Evolutionary conservation across 163 green algal genomes (phyloP).

Genomic region (Picocystis sp.): DNA sequence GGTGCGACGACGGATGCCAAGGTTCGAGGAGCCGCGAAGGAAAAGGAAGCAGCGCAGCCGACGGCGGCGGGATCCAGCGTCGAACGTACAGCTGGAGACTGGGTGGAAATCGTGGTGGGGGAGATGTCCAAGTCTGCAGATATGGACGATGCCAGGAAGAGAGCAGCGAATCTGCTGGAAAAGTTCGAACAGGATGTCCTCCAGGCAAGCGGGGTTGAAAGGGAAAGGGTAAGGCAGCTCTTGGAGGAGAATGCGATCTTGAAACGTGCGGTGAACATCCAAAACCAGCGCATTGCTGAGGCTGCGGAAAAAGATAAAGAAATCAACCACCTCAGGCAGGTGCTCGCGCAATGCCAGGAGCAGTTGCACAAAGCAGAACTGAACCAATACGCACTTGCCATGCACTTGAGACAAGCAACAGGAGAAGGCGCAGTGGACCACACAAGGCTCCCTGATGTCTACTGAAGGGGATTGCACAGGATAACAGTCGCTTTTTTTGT

Average conservation of each 20-base stretch:
- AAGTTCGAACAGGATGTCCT: slow-evolving; percentile 51
- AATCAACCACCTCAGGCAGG: slow-evolving; percentile 28
- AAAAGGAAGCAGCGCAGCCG: background rate
- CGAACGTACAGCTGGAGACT: slow-evolving; percentile 41
- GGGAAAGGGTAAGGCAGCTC: slow-evolving; percentile 17
- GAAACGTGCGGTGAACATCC: slow-evolving; percentile 66
- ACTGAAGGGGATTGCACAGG: no score
- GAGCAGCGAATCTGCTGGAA: slow-evolving; percentile 45
- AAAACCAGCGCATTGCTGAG: slow-evolving; percentile 38
- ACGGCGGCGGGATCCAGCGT: background rate
- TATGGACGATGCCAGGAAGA: slow-evolving; percentile 46
- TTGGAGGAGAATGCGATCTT: slow-evolving; percentile 54
- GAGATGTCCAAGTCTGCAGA: slow-evolving; percentile 61
- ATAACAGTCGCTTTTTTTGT: no score
- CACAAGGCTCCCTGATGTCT: no score
- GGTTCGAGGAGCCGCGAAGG: background rate
- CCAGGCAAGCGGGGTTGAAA: slow-evolving; percentile 7
- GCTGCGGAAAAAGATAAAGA: slow-evolving; percentile 31
- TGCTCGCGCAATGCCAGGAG: slow-evolving; percentile 44
- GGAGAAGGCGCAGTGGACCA: background rate
- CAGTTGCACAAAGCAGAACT: slow-evolving; percentile 48
- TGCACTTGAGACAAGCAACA: slow-evolving; percentile 58
- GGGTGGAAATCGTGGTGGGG: slow-evolving; percentile 68
- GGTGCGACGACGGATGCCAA: background rate
- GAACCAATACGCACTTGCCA: slow-evolving; percentile 59